Evolutionary conservation across 805 yeast genomes (phyloP), one percentile per base, ranked within the genome.

Genomic region (Candida arabinofermentans): DNA sequence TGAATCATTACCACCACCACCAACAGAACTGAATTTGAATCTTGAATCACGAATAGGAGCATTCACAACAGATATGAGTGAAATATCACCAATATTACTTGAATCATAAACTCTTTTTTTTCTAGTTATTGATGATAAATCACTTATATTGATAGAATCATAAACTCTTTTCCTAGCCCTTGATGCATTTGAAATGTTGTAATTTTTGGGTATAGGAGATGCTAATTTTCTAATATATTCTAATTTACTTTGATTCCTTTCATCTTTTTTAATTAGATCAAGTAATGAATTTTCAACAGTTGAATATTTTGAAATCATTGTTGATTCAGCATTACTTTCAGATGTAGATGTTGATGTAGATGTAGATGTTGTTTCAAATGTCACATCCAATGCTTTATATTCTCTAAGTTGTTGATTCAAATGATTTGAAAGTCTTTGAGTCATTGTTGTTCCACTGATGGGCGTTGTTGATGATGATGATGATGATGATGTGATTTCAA

Each of bases 41-140:
- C 27, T 22, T 30, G 32, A 19, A 5, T 26, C 39, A 2, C 40
- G 26, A 2, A 40, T 39, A 3, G 44, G 40, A 16, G 42, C 38
- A 1, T 41, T 34, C 3, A 43, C 35, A 17, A 37, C 27, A 10
- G 51, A 43, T 1, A 48, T 24, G 17, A 46, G 29, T 21, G 54
- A 50, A 17, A 50, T 35, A 24, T 48, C 43, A 23, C 13, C 29
- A 7, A 24, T 4, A 14, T 5, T 14, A 7, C 10, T 29, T 14
- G 19, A 5, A 3, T 29, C 32, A n/a, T n/a, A n/a, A n/a, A n/a
- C n/a, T n/a, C n/a, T n/a, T n/a, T n/a, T n/a, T n/a, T n/a, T n/a
- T n/a, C n/a, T n/a, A n/a, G n/a, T n/a, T n/a, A n/a, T n/a, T n/a
- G n/a, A n/a, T n/a, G n/a, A n/a, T n/a, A n/a, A n/a, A n/a, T n/a